Evolutionary conservation across 805 yeast species (phyloP), one percentile per base, ranked within the genome.

Genomic region (Saccharomycopsis fermentans): DNA sequence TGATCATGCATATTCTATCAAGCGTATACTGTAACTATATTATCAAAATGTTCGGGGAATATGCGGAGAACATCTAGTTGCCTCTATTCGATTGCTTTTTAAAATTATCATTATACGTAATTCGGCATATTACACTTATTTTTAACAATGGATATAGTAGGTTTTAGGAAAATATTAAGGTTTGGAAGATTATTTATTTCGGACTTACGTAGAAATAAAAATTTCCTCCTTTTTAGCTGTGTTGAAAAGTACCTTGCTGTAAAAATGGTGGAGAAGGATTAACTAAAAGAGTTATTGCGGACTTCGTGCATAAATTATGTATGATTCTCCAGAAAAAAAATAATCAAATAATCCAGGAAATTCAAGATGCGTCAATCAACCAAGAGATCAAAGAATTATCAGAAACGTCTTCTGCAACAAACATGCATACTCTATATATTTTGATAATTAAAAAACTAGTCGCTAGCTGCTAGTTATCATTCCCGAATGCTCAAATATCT

Each of bases 221-320:
- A 11, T 3, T 12, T 11, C 24, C 3, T 17, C 8, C 16, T 43
- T 9, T 43, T 43, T 37, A 37, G 21, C 50, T 29, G 50, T 17
- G 12, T 21, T 21, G 1, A 43, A 26, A 9, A 21, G 3, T 43
- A 24, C 12, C 19, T 37, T 37, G 17, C 43, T 11, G 48, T 19
- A 40, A n/a, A n/a, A n/a, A 11, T 43, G n/a, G 50, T 43, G 50
- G 50, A 43, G 50, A 43, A 43, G 50, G 50, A 43, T 43, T 16
- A 24, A n/a, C 5, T 9, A 43, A 43, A 43, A 21, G 47, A 43
- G 50, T 43, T 21, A 19, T 43, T 21, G 50, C 50, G 50, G 26
- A 43, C 50, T 43, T 26, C 29, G 29, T 43, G 29, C 16, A 21
- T 24, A 43, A 19, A 12, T 21, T 21, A 14, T 21, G 26, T 21